Evolutionary conservation across 1,139 yeast genomes (phyloP).

Genomic region (Kurtzmaniella quercitrusa): DNA sequence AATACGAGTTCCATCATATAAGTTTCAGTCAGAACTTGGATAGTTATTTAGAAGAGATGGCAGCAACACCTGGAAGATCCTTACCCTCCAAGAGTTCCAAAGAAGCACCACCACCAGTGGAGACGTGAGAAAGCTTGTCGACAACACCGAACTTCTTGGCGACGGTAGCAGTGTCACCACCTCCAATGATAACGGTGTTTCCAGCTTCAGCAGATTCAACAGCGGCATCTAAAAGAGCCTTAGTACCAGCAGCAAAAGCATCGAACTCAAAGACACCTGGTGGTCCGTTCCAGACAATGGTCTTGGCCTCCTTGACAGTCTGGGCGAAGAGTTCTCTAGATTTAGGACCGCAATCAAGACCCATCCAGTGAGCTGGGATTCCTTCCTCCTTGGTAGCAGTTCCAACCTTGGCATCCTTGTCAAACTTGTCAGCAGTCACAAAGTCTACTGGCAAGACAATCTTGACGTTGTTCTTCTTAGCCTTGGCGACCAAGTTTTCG

Average conservation of each 20-base stretch:
- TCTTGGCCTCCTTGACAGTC: slow-evolving; percentile 86
- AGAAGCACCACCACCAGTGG: slow-evolving; percentile 99
- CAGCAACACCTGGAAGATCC: slow-evolving; percentile 93
- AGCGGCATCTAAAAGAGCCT: slow-evolving; percentile 79
- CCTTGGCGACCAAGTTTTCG: slow-evolving; percentile 84
- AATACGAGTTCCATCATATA: neutral
- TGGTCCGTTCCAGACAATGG: slow-evolving; percentile 99
- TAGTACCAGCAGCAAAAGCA: slow-evolving; percentile 84
- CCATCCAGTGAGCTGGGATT: slow-evolving; percentile 91
- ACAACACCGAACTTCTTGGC: slow-evolving; percentile 96
- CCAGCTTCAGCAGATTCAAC: slow-evolving; percentile 83
- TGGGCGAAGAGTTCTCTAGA: slow-evolving; percentile 69
- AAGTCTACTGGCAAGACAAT: slow-evolving; percentile 90
- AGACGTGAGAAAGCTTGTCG: slow-evolving; percentile 92
- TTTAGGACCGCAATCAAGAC: slow-evolving; percentile 92
- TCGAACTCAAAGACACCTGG: slow-evolving; percentile 99
- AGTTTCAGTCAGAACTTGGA: neutral
- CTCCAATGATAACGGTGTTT: slow-evolving; percentile 94
- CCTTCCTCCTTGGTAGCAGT: slow-evolving; percentile 82
- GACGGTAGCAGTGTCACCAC: slow-evolving; percentile 99
- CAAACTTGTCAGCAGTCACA: slow-evolving; percentile 89
- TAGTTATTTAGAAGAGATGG: slow-evolving; percentile 60
- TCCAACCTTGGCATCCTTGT: slow-evolving; percentile 81
- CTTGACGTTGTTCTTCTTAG: slow-evolving; percentile 90
- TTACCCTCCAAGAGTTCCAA: slow-evolving; percentile 97